Evolutionary conservation across 179 eudicot species (phyloP).

Genomic region (Gypsophila paniculata): DNA sequence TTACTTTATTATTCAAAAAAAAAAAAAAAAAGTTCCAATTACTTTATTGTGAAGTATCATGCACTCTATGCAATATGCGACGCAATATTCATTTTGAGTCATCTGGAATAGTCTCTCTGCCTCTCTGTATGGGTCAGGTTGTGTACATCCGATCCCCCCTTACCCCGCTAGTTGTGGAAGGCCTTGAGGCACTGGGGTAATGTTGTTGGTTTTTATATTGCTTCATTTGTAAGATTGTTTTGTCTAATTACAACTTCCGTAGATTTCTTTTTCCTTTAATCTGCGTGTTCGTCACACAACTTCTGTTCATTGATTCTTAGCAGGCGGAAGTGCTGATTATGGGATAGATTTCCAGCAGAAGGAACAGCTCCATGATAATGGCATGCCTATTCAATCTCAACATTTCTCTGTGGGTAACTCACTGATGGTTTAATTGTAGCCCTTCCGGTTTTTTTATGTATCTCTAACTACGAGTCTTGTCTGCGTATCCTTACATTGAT

Average conservation of each 20-base stretch:
- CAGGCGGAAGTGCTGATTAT: constrained; percentile 85
- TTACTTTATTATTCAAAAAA: no score
- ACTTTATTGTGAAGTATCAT: no score
- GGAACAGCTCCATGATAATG: constrained; percentile 77
- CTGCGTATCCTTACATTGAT: constrained; percentile 15
- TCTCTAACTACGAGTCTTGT: constrained; percentile 5
- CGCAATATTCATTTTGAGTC: no score
- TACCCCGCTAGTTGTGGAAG: no score
- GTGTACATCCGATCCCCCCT: no score
- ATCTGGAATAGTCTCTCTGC: no score
- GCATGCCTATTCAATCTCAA: constrained; percentile 42
- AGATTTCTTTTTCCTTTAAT: not conserved
- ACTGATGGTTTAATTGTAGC: no score
- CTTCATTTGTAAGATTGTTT: not conserved
- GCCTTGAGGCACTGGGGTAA: no score
- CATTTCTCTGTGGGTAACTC: constrained; percentile 63
- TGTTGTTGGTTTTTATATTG: no score
- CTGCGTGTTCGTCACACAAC: not conserved
- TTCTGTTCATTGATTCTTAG: not conserved
- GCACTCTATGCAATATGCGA: not conserved
- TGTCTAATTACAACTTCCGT: not conserved
- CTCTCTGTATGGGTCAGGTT: no score
- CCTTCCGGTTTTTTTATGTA: no score
- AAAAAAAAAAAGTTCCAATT: no score
- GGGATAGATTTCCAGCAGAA: constrained; percentile 85